A percentile compares a stretch with the other conserved stretches of the same genome.
Conservation (phyloP, 2,329 filamentous ascomycete genomes). For the Xylariaceae sp. region DNA sequence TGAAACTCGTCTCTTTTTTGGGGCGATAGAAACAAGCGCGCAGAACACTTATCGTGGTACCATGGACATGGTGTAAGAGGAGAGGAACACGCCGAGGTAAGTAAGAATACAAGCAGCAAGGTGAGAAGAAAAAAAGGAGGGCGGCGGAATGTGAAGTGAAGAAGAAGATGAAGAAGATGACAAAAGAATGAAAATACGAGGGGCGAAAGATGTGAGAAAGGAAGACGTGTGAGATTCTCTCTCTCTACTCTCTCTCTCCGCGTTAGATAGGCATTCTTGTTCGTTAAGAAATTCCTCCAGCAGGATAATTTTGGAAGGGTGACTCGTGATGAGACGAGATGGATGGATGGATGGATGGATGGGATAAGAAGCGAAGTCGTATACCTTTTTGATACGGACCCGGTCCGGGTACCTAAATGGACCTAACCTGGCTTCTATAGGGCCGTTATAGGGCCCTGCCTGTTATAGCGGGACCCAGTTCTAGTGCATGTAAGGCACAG, state of each 20-base stretch:
- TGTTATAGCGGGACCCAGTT: neutral
- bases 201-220: neutral
- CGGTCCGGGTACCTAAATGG: neutral
- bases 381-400: neutral
- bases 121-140: neutral
- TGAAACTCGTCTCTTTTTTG: conserved; percentile 1
- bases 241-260: neutral
- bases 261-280: conserved; percentile 1
- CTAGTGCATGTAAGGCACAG: neutral
- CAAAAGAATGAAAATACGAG: neutral
- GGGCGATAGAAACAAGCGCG: neutral
- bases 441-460: no score
- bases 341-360: neutral
- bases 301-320: neutral
- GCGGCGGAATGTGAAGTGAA: neutral
- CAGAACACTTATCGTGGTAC: conserved; percentile 6
- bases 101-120: neutral
- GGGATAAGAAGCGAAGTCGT: neutral
- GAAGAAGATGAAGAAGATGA: neutral
- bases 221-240: no score
- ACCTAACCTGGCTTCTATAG: neutral
- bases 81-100: neutral
- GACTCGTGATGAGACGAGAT: neutral
- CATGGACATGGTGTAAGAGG: conserved; percentile 9
- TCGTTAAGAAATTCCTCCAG: conserved; percentile 14